Evolutionary conservation across 129 eudicot genomes (phyloP).

Genomic region (Flaveria sonorensis): DNA sequence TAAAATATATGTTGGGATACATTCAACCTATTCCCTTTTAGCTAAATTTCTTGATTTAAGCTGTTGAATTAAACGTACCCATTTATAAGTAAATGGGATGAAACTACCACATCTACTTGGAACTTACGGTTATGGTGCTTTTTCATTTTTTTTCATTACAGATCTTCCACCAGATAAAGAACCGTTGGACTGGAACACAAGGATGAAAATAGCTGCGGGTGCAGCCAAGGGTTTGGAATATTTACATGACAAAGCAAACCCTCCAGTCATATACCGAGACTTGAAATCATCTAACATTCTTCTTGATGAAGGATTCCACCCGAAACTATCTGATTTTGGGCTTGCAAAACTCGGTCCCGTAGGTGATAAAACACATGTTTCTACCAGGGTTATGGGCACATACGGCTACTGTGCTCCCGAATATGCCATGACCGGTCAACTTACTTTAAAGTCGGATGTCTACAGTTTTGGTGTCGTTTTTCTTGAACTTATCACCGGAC

Average conservation of each 20-base stretch:
- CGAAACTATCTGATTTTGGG: slow-evolving; percentile 92
- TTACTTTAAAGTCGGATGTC: slow-evolving; percentile 89
- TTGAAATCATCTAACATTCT: slow-evolving; percentile 93
- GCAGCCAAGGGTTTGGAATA: slow-evolving; percentile 96
- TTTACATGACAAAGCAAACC: slow-evolving; percentile 93
- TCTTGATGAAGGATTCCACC: slow-evolving; percentile 84
- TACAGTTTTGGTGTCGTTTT: slow-evolving; percentile 97
- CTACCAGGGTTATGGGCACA: slow-evolving; percentile 97
- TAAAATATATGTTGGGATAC: neutral
- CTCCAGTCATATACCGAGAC: slow-evolving; percentile 93
- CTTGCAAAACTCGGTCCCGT: slow-evolving; percentile 96
- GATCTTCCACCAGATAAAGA: slow-evolving; percentile 81
- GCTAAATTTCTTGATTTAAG: neutral
- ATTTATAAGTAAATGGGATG: neutral
- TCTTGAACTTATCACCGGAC: slow-evolving; percentile 92
- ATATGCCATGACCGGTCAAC: slow-evolving; percentile 98
- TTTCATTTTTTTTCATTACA: slow-evolving; percentile 23
- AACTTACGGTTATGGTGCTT: slow-evolving; percentile 22
- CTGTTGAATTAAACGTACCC: neutral
- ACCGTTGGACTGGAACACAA: slow-evolving; percentile 92
- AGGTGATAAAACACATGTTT: slow-evolving; percentile 95
- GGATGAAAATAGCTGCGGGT: slow-evolving; percentile 98
- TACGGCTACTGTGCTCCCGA: slow-evolving; percentile 99
- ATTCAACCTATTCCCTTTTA: slow-evolving; percentile 1
- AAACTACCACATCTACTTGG: neutral